A percentile compares a stretch with the other conserved stretches of the same genome.
phyloP scores from a whole-genome alignment of 148 eudicot species.

The Chenopodium suecicum region DNA sequence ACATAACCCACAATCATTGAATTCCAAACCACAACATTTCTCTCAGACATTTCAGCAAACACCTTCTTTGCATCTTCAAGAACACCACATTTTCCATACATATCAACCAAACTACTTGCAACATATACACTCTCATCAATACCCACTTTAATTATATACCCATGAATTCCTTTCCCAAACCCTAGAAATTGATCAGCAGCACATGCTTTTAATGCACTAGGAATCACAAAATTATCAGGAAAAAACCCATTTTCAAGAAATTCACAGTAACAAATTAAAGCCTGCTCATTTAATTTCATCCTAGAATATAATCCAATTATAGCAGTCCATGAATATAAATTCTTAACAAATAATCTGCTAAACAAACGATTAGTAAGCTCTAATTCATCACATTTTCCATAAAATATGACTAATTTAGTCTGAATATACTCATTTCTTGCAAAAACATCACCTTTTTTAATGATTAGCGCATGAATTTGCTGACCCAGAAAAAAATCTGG shows the following conservation, averaged over 20 bases:
- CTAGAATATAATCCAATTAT: constrained; percentile 47
- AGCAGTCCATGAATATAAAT: constrained; percentile 59
- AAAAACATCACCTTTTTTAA: constrained; percentile 48
- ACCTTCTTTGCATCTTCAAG: constrained; percentile 38
- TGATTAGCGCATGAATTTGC: constrained; percentile 52
- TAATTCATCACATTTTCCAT: constrained; percentile 50
- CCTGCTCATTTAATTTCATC: constrained; percentile 31
- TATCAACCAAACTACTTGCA: constrained; percentile 56
- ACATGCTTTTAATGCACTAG: constrained; percentile 60
- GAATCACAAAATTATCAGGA: constrained; percentile 40
- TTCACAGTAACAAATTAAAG: constrained; percentile 37
- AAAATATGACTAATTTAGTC: constrained; percentile 56
- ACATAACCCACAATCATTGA: constrained; percentile 53
- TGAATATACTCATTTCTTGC: constrained; percentile 46
- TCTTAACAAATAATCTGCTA: constrained; percentile 23
- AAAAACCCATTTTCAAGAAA: constrained; percentile 46
- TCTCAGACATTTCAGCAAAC: constrained; percentile 49
- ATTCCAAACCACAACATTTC: constrained; percentile 53
- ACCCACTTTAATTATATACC: constrained; percentile 46
- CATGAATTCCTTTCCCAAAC: constrained; percentile 54
- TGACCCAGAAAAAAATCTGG: constrained; percentile 38
- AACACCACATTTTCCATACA: constrained; percentile 65
- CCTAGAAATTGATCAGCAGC: constrained; percentile 35
- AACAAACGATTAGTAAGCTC: constrained; percentile 34
- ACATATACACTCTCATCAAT: constrained; percentile 49